Evolutionary conservation across 2,329 filamentous ascomycete genomes (phyloP), one percentile per base, ranked within the genome.

Genomic region (Aspergillus thermomutatus): DNA sequence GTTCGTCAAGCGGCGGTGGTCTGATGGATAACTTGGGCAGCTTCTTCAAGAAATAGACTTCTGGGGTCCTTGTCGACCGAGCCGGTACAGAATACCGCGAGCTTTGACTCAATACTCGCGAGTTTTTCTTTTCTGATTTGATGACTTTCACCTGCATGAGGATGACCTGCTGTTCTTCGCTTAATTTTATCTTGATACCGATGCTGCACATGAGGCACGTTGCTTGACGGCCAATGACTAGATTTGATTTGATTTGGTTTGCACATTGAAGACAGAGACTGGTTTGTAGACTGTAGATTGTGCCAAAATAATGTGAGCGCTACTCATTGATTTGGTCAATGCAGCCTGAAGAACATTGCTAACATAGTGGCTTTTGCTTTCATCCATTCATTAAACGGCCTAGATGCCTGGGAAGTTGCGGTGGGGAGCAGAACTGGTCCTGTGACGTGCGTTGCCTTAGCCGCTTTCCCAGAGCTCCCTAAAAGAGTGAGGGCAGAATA

Each of bases 1-100:
- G 63, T 28, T 60, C 60, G 41, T 56, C 64, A 40, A 59, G 64
- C 53, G 46, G 60, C 37, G 52, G 57, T 19, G 54, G 61, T 37
- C 67, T 67, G 65, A 70, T 71, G 66, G 69, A 72, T 59, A 65
- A 69, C 55, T 68, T 73, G 51, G 70, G 71, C 55, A 60, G 63
- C 53, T 75, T 71, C 66, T 73, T 75, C 66, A 72, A 73, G 67
- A 73, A 71, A 62, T 75, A 71, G 59, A 66, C 48, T n/a, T 7
- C 31, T 37, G 17, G 21, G 49, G 17, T 43, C 31, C 25, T 46
- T 17, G n/a, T 54, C 50, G 58, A 46, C 55, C 49, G 62, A 62
- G 54, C 53, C 61, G 55, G 60, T 62, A 51, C 47, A n/a, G 43
- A 46, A 37, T 50, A 47, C 25, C 19, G 46, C 17, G 34, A 34